These are phyloP conservation scores for Zanthoxylum bungeanum DNA, from an alignment of 345 rosid species.

Conservation along the genomic window DNA sequence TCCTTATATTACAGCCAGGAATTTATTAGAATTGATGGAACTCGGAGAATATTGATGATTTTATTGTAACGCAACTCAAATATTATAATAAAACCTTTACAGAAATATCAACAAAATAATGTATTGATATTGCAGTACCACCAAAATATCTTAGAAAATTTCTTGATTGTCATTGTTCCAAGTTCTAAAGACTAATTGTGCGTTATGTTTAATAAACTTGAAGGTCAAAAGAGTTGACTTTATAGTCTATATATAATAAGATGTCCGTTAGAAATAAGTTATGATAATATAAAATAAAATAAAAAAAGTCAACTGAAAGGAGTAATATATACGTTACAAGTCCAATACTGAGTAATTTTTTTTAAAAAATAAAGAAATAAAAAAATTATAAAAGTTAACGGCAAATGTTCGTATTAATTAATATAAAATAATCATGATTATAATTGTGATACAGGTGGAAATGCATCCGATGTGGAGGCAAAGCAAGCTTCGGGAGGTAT, in stretches of 20 bases:
- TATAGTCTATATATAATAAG: not conserved
- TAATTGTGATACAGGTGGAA: constrained; percentile 52
- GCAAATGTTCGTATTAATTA: not conserved
- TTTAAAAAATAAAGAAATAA: too few relatives aligned
- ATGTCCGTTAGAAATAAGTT: not conserved
- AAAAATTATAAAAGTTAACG: not conserved
- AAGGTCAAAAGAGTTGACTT: not conserved
- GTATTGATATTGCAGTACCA: too few relatives aligned
- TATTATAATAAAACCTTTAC: too few relatives aligned
- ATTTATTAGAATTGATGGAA: too few relatives aligned
- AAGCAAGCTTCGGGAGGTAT: constrained; percentile 57
- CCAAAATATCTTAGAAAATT: too few relatives aligned
- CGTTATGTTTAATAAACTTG: too few relatives aligned
- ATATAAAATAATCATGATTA: not conserved
- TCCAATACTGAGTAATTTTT: not conserved
- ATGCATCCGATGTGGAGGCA: constrained; percentile 98
- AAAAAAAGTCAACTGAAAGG: not conserved
- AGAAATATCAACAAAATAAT: too few relatives aligned
- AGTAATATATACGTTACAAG: not conserved
- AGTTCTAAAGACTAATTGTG: not conserved
- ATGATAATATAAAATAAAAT: not conserved
- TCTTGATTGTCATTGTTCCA: too few relatives aligned
- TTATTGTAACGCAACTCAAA: too few relatives aligned
- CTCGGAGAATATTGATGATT: too few relatives aligned
- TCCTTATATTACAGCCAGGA: too few relatives aligned